These are phyloP conservation scores for Talaromyces sp. DNA, from an alignment of 2,329 filamentous ascomycete genomes.

Conservation along the genomic window DNA sequence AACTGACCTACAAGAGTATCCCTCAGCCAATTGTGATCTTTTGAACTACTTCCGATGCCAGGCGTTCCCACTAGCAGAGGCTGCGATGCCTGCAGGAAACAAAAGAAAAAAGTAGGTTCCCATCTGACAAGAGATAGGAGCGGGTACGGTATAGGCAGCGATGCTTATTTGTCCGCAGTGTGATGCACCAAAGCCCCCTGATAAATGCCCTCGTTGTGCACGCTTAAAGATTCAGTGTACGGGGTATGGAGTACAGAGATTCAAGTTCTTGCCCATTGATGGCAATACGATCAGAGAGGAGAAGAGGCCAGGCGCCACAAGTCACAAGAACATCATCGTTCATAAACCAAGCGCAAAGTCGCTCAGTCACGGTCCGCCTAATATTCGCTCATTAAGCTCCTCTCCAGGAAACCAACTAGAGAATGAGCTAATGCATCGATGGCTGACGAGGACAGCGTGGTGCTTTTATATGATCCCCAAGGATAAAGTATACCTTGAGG, in stretches of 20 bases:
- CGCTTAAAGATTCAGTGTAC: neutral
- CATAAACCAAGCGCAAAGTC: neutral
- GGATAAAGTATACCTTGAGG: neutral
- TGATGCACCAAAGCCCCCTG: neutral
- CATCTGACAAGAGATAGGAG: neutral
- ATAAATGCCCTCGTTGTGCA: neutral
- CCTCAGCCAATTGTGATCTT: too few relatives aligned
- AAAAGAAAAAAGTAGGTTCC: conserved; percentile 4
- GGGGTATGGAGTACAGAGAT: neutral
- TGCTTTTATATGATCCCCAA: neutral
- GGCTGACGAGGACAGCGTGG: conserved; percentile 6
- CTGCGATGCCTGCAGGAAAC: conserved; percentile 4
- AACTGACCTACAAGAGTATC: neutral
- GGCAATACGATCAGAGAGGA: neutral
- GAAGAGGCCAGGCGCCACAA: neutral
- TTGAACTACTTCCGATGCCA: neutral
- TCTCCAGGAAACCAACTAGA: neutral
- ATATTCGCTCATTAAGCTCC: neutral
- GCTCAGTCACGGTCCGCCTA: neutral
- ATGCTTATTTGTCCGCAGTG: neutral
- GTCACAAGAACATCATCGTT: neutral
- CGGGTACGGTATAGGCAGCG: neutral
- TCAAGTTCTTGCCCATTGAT: neutral
- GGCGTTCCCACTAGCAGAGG: neutral
- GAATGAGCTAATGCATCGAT: conserved; percentile 2